Percentiles rank a stretch among this genome's conserved stretches.
phyloP scores from a whole-genome alignment of 2,329 filamentous ascomycete species.

The Cladosporium cucumerinum region DNA sequence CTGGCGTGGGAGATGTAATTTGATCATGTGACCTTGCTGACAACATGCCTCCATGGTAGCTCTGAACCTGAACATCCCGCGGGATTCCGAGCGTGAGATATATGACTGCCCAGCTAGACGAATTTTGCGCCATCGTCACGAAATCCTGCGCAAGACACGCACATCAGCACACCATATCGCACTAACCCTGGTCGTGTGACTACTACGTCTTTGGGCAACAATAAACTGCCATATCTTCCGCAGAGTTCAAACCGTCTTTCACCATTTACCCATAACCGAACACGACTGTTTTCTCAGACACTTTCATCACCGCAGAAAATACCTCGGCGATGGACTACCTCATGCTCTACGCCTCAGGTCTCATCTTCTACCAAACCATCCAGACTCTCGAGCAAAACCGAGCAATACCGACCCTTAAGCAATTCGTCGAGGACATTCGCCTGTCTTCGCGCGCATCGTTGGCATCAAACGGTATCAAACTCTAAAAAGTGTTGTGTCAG shows the following conservation, averaged over 20 bases:
- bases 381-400: conserved; percentile 2
- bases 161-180: conserved; percentile 6
- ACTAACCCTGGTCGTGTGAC: background rate
- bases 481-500: background rate
- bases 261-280: background rate
- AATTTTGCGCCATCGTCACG: conserved; percentile 6
- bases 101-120: background rate
- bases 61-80: background rate
- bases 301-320: background rate
- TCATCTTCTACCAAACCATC: conserved; percentile 5
- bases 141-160: conserved; percentile 1
- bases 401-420: background rate
- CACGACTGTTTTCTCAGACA: background rate
- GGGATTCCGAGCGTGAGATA: background rate
- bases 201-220: background rate
- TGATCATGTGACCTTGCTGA: background rate
- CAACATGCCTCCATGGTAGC: background rate
- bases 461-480: background rate
- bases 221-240: background rate
- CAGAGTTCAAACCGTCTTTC: background rate
- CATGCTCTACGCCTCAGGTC: conserved; percentile 9
- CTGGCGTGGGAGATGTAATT: background rate
- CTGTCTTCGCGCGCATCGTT: background rate
- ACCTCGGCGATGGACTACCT: background rate
- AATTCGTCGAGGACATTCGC: background rate